Conservation (phyloP, 1,284 basidiomycete genomes). For the Melampsora larici-populina region DNA sequence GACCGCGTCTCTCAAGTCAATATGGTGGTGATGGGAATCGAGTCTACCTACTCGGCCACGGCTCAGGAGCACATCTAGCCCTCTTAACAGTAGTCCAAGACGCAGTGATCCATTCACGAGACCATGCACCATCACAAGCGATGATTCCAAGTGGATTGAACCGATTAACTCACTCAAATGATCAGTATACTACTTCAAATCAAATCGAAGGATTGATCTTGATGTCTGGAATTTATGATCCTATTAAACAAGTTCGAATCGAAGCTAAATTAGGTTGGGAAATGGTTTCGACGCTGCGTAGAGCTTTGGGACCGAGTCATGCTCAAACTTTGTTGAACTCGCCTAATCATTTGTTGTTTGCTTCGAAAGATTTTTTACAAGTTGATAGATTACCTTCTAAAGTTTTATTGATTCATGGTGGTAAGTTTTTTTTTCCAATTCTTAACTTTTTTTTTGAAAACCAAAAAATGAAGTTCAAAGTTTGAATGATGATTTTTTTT, state of each 20-base stretch:
- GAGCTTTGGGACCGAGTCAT: constrained; percentile 23
- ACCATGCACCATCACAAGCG: constrained; percentile 26
- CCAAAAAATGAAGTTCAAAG: too few relatives aligned
- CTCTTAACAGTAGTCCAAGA: constrained; percentile 53
- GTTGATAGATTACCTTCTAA: constrained; percentile 49
- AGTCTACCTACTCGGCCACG: constrained; percentile 54
- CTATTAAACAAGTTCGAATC: constrained; percentile 45
- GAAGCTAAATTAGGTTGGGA: constrained; percentile 41
- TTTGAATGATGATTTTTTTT: too few relatives aligned
- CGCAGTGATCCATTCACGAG: constrained; percentile 52
- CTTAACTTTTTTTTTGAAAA: not conserved
- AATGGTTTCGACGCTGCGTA: not conserved
- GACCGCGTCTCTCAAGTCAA: not conserved
- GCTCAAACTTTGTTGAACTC: constrained; percentile 47
- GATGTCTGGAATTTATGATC: constrained; percentile 46
- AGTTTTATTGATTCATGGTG: constrained; percentile 48
- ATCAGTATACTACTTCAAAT: not conserved
- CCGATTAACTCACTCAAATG: not conserved
- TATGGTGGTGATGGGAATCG: constrained; percentile 53
- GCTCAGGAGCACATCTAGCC: constrained; percentile 51
- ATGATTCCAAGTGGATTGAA: not conserved
- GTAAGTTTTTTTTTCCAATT: not conserved
- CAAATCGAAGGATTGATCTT: constrained; percentile 47
- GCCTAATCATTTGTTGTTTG: constrained; percentile 51
- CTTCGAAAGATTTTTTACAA: constrained; percentile 50